Evolutionary conservation across 768 basidiomycete species (phyloP), one percentile per base, ranked within the genome.

Genomic region (Auricularia auricula-judae): DNA sequence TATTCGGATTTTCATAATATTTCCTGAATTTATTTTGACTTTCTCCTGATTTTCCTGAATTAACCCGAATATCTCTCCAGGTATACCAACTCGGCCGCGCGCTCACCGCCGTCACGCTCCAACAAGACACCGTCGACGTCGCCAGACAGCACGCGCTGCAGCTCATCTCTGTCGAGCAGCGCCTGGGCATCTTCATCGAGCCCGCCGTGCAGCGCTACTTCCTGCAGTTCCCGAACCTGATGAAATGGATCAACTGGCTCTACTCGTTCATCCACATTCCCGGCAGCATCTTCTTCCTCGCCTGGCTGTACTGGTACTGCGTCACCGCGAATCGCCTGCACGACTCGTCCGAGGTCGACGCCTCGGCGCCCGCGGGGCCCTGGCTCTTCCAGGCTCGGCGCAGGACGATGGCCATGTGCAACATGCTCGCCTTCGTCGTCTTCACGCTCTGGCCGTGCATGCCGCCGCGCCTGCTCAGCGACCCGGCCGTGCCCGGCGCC

Each of bases 231-330:
- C 56, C 56, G 34, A 59, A 14, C 14, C 29, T 35, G 23, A 59
- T 59, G 56, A 59, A 33, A 29, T 59, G 56, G 56, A 59, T 59
- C 56, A 59, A 59, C 33, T 59, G 56, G 56, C 56, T 59, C 56
- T 59, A 59, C 56, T 59, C 56, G 29, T 59, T 59, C 56, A 59
- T 59, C 56, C 56, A 59, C 56, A 59, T 59, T 18, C 56, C 56
- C 34, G 56, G 56, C 56, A 59, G 16, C 23, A 59, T 59, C 23
- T 59, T 59, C 56, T 59, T 59, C 56, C 56, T 59, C 56, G 34
- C 34, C 56, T 59, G 34, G 23, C 56, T 59, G 23, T 59, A 29
- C 56, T 59, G 56, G 56, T 59, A 33, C 56, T 59, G 56, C 56
- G 23, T 59, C 56, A 33, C 56, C 56, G 5, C 8, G 23, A 59